Evolutionary conservation across 306 rosid genomes (phyloP), one percentile per base, ranked within the genome.

Genomic region (Corylus heterophylla): DNA sequence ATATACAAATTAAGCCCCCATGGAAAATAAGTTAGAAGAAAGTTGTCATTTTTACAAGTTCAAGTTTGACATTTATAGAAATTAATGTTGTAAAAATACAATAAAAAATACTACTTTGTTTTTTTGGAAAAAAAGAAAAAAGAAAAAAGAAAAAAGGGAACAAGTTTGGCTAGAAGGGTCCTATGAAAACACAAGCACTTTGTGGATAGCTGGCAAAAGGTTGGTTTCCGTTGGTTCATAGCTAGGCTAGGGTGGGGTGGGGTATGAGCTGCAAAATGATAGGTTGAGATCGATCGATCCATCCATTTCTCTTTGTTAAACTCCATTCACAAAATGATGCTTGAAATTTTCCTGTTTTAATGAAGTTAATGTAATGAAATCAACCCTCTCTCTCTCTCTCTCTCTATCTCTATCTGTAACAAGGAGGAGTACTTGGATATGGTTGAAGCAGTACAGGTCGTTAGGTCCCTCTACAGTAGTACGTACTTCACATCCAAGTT

Each of bases 171-270:
- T 7, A 17, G 61, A 55, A 55, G 52, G 52, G 14, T 49, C 52
- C 35, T 59, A 16, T 29, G 66, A 29, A 64, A 64, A 14, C 44
- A 16, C 12, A 35, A 31, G 70, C 48, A 35, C 48, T 18, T 64
- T 64, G 70, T 59, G 10, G 48, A 64, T 37, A 64, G 70, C 31
- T 35, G 70, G 70, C 70, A 35, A 31, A 64, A 64, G 13, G 45
- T 16, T 64, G 17, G 42, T 64, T 64, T 8, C 47, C 48, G 48
- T 12, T 64, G 14, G 70, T 35, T 39, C 48, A 64, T 37, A 35
- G 70, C 25, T 14, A 35, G 45, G 45, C 7, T 5, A 1, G 2
- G 31, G 2, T 29, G 35, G 35, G 22, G 44, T 37, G 70, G 70
- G 48, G 64, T 37, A 63, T 63, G 69, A 35, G 1, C 20, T 64